Conservation (phyloP, 345 rosid genomes). For the Adansonia digitata region DNA sequence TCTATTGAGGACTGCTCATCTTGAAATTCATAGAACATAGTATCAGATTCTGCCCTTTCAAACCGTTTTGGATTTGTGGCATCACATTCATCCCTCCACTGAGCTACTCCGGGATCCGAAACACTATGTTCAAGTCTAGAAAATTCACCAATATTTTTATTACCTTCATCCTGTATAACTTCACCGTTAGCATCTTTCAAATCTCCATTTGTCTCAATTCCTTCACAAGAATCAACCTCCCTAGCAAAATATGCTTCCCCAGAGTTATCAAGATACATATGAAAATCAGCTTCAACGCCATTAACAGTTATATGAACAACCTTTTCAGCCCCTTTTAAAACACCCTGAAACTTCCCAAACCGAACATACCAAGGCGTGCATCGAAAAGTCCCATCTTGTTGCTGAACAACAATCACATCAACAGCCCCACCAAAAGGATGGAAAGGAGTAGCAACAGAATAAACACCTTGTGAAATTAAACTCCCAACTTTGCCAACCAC, state of each 20-base stretch:
- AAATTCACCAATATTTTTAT: conserved; percentile 19
- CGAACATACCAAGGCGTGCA: conserved; percentile 93
- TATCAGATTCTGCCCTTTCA: conserved; percentile 70
- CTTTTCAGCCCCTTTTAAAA: conserved; percentile 82
- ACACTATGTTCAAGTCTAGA: conserved; percentile 57
- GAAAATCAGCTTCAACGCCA: conserved; percentile 71
- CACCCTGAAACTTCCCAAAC: conserved; percentile 94
- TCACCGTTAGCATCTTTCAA: conserved; percentile 18
- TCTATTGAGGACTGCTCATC: conserved; percentile 54
- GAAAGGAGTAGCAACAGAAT: conserved; percentile 88
- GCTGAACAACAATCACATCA: conserved; percentile 85
- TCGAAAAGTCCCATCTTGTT: conserved; percentile 71
- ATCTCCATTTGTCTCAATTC: conserved; percentile 19
- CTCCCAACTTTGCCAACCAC: conserved; percentile 88
- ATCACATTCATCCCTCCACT: conserved; percentile 36
- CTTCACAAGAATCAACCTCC: conserved; percentile 56
- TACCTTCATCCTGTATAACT: conserved; percentile 19
- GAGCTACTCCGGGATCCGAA: conserved; percentile 51
- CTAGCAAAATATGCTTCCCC: conserved; percentile 88
- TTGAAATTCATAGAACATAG: conserved; percentile 69
- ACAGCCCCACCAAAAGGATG: conserved; percentile 97
- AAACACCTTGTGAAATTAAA: conserved; percentile 75
- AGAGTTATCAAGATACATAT: conserved; percentile 86
- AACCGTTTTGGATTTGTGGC: conserved; percentile 32
- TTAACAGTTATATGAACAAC: conserved; percentile 69